Evolutionary conservation across 805 yeast species (phyloP), one percentile per base, ranked within the genome.

Genomic region (Starmerella stellata): DNA sequence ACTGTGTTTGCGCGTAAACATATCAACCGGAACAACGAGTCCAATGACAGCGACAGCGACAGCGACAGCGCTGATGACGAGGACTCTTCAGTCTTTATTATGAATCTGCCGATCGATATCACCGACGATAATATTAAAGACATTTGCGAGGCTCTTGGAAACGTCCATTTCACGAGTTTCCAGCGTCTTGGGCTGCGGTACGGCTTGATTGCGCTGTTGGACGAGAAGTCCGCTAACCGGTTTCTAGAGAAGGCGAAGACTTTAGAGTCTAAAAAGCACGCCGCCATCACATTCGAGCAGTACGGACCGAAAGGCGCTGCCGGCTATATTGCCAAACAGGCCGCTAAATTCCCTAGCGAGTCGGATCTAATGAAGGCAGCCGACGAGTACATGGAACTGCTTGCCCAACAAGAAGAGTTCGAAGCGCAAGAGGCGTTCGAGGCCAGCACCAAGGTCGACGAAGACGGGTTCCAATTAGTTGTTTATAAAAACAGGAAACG

Each of bases 401-500:
- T 83, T 58, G 79, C 77, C 49, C 59, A 65, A 39, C 70, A 74
- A 21, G 96, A 87, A 55, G 66, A 66, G 44, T 71, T 68, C 42
- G 71, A 37, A 9, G 46, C 42, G 21, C 42, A 27, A 17, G 54
- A 54, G 29, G 52, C 48, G 16, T 44, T 39, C 21, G 32, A 36
- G 15, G 46, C 51, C 11, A 63, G 63, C 21, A 66, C 70, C 34
- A 51, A 70, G 24, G 90, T 83, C 3, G 96, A 85, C 56, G 95
- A 78, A 46, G 95, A 85, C 56, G 96, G 95, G 2, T 85, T 85
- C 60, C 82, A 93, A 1, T 61, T 79, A 52, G 96, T 85, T 33
- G 93, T 83, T 17, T 82, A 90, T 9, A 68, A 80, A 36, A 85
- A 80, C 53, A 70, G 93, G 45, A 82, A 80, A 64, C 74, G 90